phyloP scores from a whole-genome alignment of 2,329 filamentous ascomycete species.

The Neodidymelliopsis sp. region DNA sequence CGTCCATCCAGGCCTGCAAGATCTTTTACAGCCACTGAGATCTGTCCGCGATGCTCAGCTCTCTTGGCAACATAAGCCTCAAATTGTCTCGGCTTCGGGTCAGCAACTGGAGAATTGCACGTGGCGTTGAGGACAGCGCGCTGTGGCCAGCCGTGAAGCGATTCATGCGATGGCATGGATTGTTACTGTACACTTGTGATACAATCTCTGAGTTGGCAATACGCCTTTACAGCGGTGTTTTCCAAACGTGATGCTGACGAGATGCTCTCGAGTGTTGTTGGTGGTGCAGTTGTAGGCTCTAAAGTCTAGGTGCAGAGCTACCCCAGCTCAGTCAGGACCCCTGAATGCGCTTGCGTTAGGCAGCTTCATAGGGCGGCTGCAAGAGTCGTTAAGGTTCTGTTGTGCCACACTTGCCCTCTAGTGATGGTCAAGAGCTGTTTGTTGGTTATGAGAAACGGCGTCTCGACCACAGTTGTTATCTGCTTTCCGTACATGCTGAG shows the following conservation, averaged over 20 bases:
- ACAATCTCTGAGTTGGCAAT: not conserved
- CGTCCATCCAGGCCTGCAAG: not conserved
- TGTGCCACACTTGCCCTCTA: not conserved
- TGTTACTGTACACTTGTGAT: slow-evolving; percentile 12
- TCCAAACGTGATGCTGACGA: too few species aligned
- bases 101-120: slow-evolving; percentile 2
- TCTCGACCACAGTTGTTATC: not conserved
- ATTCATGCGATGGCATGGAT: not conserved
- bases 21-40: slow-evolving; percentile 15
- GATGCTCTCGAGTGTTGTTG: too few species aligned
- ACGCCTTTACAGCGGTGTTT: slow-evolving; percentile 5
- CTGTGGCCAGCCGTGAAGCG: slow-evolving; percentile 8
- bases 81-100: slow-evolving; percentile 2
- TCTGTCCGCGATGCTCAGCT: slow-evolving; percentile 6
- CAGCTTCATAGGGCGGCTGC: slow-evolving; percentile 1
- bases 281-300: too few species aligned
- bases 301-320: slow-evolving; percentile 7
- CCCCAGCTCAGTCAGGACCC: not conserved
- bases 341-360: slow-evolving; percentile 2
- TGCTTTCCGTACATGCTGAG: not conserved
- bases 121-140: slow-evolving; percentile 8
- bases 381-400: not conserved
- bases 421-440: not conserved
- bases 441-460: not conserved
- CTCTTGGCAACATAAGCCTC: slow-evolving; percentile 14